phyloP scores from a whole-genome alignment of 305 asterid genomes.

The Caryopteris hybrid region DNA sequence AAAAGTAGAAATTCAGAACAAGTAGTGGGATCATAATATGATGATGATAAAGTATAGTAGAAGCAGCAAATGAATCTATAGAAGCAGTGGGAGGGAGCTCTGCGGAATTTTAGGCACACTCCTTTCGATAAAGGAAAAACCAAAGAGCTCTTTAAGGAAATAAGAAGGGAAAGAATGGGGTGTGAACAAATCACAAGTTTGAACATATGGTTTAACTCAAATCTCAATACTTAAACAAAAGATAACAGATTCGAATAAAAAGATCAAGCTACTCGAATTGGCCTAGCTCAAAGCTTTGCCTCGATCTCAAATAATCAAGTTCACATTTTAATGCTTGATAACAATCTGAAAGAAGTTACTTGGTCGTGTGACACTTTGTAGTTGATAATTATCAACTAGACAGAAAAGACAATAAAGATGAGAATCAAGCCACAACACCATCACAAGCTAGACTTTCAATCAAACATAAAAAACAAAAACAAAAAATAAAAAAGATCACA shows the following conservation, averaged over 20 bases:
- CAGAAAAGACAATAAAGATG: neutral
- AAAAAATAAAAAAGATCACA: neutral
- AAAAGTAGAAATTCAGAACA: neutral
- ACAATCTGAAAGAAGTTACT: too few species aligned
- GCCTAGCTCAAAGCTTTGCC: too few species aligned
- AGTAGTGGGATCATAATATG: neutral
- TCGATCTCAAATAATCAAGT: too few species aligned
- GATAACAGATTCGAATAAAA: too few species aligned
- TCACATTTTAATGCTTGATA: too few species aligned
- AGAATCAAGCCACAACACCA: neutral
- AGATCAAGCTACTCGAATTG: neutral
- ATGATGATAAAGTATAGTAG: neutral
- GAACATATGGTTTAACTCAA: too few species aligned
- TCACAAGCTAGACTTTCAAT: neutral
- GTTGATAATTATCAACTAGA: neutral
- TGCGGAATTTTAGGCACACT: conserved; percentile 5
- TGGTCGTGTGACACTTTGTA: neutral
- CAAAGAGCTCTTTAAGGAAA: too few species aligned
- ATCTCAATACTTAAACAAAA: too few species aligned
- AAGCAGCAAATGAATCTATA: neutral
- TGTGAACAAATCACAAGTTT: too few species aligned
- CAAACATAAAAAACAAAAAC: too few species aligned
- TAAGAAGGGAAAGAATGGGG: neutral
- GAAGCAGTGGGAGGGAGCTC: neutral
- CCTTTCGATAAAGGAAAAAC: conserved; percentile 5